Evolutionary conservation across 768 basidiomycete species (phyloP).

Genomic region (Lentinula sp.): DNA sequence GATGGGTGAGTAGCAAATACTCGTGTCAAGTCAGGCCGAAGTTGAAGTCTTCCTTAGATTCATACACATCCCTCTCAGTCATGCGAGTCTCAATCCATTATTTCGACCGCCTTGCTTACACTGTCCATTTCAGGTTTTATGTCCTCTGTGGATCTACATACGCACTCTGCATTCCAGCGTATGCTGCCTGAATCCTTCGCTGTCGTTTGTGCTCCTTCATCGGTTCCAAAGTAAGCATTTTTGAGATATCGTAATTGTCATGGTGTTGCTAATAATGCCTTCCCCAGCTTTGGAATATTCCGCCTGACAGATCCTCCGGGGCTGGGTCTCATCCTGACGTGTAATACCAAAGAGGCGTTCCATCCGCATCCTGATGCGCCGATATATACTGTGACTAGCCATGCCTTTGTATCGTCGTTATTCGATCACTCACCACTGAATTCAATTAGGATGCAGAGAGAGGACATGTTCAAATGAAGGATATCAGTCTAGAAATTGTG

Average conservation of each 20-base stretch:
- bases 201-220: conserved; percentile 83
- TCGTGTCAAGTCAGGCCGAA: neutral
- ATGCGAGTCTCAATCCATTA: conserved; percentile 40
- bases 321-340: conserved; percentile 61
- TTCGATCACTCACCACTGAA: neutral
- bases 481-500: conserved; percentile 73
- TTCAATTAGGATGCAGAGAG: conserved; percentile 69
- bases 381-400: conserved; percentile 69
- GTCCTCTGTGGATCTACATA: conserved; percentile 92
- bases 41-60: conserved; percentile 43
- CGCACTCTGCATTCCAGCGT: conserved; percentile 82
- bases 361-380: conserved; percentile 82
- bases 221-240: conserved; percentile 58
- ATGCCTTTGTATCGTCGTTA: neutral
- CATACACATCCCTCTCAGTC: conserved; percentile 90
- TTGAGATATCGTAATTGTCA: neutral
- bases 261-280: neutral
- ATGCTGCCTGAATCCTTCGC: conserved; percentile 93
- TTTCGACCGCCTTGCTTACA: neutral
- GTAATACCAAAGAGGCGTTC: conserved; percentile 69
- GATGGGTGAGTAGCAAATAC: conserved; percentile 62
- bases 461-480: conserved; percentile 77
- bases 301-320: conserved; percentile 87
- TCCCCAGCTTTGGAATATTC: conserved; percentile 75
- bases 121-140: conserved; percentile 59